Conservation (phyloP, 441 rosid species). For the Pelargonium myrrhifolium region DNA sequence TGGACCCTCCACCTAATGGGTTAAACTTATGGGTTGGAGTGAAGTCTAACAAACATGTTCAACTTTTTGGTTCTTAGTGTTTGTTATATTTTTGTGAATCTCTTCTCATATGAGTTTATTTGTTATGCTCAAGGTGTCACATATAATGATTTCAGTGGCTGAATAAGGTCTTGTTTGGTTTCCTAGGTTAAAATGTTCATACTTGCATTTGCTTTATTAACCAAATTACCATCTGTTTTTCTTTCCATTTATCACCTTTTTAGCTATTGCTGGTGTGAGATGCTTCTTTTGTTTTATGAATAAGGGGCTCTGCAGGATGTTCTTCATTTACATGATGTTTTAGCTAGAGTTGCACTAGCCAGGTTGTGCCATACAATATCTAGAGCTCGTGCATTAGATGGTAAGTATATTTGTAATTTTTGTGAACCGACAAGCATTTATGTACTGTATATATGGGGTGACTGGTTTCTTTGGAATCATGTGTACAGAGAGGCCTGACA, state of each 20-base stretch:
- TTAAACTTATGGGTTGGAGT: too few relatives aligned
- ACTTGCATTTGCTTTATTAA: not conserved
- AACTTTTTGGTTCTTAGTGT: too few relatives aligned
- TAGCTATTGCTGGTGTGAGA: slow-evolving; percentile 17
- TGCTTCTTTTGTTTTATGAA: slow-evolving; percentile 24
- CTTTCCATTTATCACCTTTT: slow-evolving; percentile 1
- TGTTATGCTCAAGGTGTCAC: not conserved
- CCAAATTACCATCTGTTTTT: slow-evolving; percentile 1
- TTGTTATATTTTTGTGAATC: too few relatives aligned
- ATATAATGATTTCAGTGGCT: not conserved
- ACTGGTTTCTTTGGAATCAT: slow-evolving; percentile 19
- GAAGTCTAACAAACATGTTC: too few relatives aligned
- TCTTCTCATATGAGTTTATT: not conserved
- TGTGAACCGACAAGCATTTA: slow-evolving; percentile 2
- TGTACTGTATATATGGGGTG: slow-evolving; percentile 20
- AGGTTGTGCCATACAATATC: slow-evolving; percentile 82
- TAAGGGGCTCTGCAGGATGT: slow-evolving; percentile 98
- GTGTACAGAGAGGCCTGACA: slow-evolving; percentile 74
- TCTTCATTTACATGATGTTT: slow-evolving; percentile 98
- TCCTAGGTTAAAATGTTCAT: not conserved
- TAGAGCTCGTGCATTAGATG: slow-evolving; percentile 92
- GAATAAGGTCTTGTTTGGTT: not conserved
- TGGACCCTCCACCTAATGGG: too few relatives aligned
- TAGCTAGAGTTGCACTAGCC: slow-evolving; percentile 95
- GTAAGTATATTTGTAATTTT: slow-evolving; percentile 32